These are phyloP conservation scores for Usnea hakonensis DNA, from an alignment of 495 filamentous ascomycete genomes.

Conservation along the genomic window DNA sequence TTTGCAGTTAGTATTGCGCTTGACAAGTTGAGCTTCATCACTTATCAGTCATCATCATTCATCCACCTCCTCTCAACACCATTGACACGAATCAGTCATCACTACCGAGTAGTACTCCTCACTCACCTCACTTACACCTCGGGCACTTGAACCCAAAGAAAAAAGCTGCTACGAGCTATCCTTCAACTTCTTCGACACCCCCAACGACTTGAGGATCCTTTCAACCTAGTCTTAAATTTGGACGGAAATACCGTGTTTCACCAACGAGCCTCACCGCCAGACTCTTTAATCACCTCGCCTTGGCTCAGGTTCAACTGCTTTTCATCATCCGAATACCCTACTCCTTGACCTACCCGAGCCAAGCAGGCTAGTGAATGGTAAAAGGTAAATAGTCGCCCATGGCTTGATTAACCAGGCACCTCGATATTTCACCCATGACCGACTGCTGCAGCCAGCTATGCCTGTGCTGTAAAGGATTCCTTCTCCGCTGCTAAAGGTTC, in stretches of 20 bases:
- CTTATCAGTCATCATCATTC: too few relatives aligned
- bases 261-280: not conserved
- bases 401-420: too few relatives aligned
- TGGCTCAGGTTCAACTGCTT: not conserved
- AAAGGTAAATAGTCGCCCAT: too few relatives aligned
- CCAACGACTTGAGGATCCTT: not conserved
- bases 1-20: too few relatives aligned
- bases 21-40: too few relatives aligned
- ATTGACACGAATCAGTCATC: too few relatives aligned
- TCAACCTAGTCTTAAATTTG: not conserved
- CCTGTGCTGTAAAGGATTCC: not conserved
- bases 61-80: not conserved
- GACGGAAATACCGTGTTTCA: not conserved
- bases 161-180: not conserved
- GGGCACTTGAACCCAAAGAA: not conserved
- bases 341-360: not conserved
- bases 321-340: not conserved
- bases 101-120: too few relatives aligned
- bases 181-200: not conserved
- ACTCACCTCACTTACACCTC: too few relatives aligned
- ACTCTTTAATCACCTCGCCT: not conserved
- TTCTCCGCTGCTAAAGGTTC: not conserved
- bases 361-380: not conserved
- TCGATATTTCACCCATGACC: not conserved
- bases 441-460: not conserved